Conservation (phyloP, 1,139 yeast genomes). For the Suhomyces guaymorum region DNA sequence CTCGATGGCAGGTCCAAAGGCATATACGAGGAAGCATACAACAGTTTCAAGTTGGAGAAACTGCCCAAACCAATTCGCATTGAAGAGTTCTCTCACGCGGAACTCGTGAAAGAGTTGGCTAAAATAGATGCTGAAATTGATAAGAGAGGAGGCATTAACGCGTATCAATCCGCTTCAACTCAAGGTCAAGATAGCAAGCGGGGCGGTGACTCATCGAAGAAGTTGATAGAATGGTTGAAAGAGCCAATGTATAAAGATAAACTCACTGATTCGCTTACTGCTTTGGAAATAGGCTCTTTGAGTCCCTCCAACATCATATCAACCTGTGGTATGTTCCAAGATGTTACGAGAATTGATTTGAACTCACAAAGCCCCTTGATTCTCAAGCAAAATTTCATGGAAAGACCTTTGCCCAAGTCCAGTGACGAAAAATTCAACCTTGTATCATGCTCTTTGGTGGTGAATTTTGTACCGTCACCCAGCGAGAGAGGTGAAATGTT, state of each 20-base stretch:
- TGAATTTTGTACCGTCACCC: constrained; percentile 83
- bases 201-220: constrained; percentile 90
- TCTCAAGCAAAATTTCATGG: constrained; percentile 79
- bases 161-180: constrained; percentile 85
- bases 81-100: constrained; percentile 19
- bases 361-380: constrained; percentile 77
- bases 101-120: constrained; percentile 39
- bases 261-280: constrained; percentile 25
- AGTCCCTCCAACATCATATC: constrained; percentile 71
- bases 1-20: neutral
- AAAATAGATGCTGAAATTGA: constrained; percentile 60
- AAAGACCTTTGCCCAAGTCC: constrained; percentile 58
- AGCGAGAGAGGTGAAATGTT: constrained; percentile 77
- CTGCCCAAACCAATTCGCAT: constrained; percentile 21
- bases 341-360: constrained; percentile 69
- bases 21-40: constrained; percentile 6
- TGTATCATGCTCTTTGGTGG: constrained; percentile 80
- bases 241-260: constrained; percentile 15
- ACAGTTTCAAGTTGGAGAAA: constrained; percentile 11
- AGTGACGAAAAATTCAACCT: constrained; percentile 55
- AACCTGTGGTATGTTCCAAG: constrained; percentile 47
- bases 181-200: constrained; percentile 75
- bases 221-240: constrained; percentile 67
- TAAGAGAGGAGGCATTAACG: constrained; percentile 65
- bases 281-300: constrained; percentile 83